Conservation (phyloP, 2,329 filamentous ascomycete species). For the Colletotrichum trifolii region DNA sequence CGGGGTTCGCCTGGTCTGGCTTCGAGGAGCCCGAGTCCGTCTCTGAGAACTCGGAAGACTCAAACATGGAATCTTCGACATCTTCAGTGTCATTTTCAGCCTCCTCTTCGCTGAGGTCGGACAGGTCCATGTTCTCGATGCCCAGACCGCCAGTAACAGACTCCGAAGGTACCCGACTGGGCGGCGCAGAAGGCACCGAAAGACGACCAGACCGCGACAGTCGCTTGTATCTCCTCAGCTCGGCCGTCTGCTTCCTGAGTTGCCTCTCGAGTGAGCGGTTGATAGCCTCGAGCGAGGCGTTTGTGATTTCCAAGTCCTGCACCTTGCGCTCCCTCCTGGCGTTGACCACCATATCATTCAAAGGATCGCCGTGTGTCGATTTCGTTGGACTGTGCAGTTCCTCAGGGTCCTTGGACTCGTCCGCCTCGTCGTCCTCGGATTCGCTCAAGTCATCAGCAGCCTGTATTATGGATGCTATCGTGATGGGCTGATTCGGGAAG, state of each 20-base stretch:
- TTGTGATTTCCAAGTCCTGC: conserved; percentile 94
- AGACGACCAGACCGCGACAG: conserved; percentile 84
- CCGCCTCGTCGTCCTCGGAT: conserved; percentile 41
- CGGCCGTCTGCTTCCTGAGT: conserved; percentile 88
- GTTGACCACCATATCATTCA: conserved; percentile 84
- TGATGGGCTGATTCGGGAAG: conserved; percentile 49
- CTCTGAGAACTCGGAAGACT: conserved; percentile 53
- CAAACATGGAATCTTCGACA: conserved; percentile 53
- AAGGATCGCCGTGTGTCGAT: conserved; percentile 64
- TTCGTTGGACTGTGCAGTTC: conserved; percentile 69
- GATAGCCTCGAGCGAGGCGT: conserved; percentile 93
- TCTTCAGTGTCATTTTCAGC: conserved; percentile 57
- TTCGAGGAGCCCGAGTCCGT: conserved; percentile 52
- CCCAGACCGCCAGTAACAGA: conserved; percentile 56
- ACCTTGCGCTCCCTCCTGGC: conserved; percentile 94
- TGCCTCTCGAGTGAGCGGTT: conserved; percentile 93
- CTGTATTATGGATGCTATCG: conserved; percentile 67
- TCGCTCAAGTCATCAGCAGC: conserved; percentile 62
- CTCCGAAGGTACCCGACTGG: conserved; percentile 56
- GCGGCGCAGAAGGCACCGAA: conserved; percentile 62
- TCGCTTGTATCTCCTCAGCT: conserved; percentile 87
- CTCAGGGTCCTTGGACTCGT: conserved; percentile 40
- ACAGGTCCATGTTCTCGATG: conserved; percentile 57
- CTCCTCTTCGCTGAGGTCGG: conserved; percentile 62
- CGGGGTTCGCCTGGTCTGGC: conserved; percentile 45